Conservation (phyloP, 805 yeast species). For the Sugiyamaella valdiviana region DNA sequence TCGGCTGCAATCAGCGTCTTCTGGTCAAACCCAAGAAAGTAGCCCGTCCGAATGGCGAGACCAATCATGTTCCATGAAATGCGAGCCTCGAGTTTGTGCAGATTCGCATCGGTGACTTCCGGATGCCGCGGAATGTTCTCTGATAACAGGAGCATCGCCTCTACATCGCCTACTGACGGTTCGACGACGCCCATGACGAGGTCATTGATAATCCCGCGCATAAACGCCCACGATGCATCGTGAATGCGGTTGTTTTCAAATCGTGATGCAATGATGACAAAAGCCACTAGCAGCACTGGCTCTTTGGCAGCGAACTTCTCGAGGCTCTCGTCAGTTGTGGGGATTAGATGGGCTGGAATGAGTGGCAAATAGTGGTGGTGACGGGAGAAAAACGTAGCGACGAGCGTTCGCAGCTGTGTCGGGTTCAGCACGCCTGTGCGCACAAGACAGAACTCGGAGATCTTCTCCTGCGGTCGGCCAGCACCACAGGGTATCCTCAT, state of each 20-base stretch:
- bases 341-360: constrained; percentile 7
- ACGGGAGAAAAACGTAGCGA: neutral
- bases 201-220: constrained; percentile 8
- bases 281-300: constrained; percentile 16
- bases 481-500: neutral
- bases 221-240: constrained; percentile 6
- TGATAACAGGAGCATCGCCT: constrained; percentile 20
- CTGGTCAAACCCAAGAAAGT: constrained; percentile 22
- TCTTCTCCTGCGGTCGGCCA: neutral
- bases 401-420: constrained; percentile 9
- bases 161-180: constrained; percentile 21
- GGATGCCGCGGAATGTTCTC: constrained; percentile 21
- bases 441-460: constrained; percentile 10
- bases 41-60: constrained; percentile 19
- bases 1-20: constrained; percentile 17
- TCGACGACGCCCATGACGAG: constrained; percentile 17
- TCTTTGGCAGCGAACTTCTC: constrained; percentile 12
- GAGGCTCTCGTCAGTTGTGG: constrained; percentile 6
- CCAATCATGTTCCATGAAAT: constrained; percentile 23
- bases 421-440: constrained; percentile 11
- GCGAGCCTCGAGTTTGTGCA: constrained; percentile 15
- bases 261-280: constrained; percentile 19
- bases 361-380: constrained; percentile 4
- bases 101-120: constrained; percentile 2
- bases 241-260: constrained; percentile 5